phyloP scores from a whole-genome alignment of 2,329 filamentous ascomycete species.

The Aureobasidium sp. region DNA sequence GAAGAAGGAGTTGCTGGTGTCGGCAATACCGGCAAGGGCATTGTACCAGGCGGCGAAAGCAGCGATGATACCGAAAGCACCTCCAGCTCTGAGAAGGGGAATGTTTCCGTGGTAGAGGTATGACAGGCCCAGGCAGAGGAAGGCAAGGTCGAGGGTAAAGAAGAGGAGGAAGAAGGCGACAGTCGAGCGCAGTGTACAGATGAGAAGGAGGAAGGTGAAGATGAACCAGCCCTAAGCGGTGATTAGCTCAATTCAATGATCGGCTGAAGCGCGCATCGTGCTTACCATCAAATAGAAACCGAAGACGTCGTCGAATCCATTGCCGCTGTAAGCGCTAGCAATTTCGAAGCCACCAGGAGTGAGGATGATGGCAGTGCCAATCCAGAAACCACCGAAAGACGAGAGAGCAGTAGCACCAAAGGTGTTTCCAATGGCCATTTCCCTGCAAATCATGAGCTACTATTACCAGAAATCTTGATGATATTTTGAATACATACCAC shows the following conservation, averaged over 20 bases:
- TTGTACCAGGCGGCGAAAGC: constrained; percentile 49
- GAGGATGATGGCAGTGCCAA: constrained; percentile 51
- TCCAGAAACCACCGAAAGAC: constrained; percentile 56
- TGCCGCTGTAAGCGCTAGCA: constrained; percentile 31
- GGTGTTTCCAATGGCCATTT: constrained; percentile 52
- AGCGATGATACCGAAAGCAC: constrained; percentile 44
- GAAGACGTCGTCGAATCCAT: constrained; percentile 43
- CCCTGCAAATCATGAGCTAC: constrained; percentile 26
- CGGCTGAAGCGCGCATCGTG: constrained; percentile 1
- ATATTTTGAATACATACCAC: constrained; percentile 39
- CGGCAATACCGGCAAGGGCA: constrained; percentile 46
- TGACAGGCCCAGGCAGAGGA: constrained; percentile 48
- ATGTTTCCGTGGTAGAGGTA: constrained; percentile 38
- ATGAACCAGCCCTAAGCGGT: constrained; percentile 44
- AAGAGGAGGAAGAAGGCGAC: constrained; percentile 51
- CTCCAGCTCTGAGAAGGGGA: constrained; percentile 42
- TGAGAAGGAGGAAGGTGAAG: constrained; percentile 47
- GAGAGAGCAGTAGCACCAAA: constrained; percentile 54
- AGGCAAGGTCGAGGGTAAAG: constrained; percentile 50
- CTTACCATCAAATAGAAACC: constrained; percentile 49
- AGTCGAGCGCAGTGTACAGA: constrained; percentile 48
- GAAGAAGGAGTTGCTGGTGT: constrained; percentile 66
- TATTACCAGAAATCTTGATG: background rate
- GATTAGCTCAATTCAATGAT: background rate
- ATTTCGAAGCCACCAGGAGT: constrained; percentile 46